These are phyloP conservation scores for Colletotrichum paranaense DNA, from an alignment of 2,329 filamentous ascomycete genomes.

Conservation along the genomic window DNA sequence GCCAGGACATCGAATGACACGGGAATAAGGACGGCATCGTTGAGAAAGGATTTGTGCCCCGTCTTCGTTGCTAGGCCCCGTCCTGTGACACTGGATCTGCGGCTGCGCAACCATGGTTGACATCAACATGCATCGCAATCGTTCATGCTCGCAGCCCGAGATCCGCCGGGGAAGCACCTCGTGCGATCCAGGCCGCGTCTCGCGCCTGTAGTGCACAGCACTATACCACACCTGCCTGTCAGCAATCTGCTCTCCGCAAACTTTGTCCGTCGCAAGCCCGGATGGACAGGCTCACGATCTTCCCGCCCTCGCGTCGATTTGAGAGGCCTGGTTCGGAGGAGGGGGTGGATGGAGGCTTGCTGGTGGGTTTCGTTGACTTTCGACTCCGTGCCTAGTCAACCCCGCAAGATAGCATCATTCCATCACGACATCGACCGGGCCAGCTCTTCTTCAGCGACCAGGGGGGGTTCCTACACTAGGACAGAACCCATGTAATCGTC, in stretches of 20 bases:
- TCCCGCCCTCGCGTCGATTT: conserved; percentile 35
- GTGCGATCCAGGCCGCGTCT: conserved; percentile 30
- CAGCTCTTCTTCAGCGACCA: conserved; percentile 33
- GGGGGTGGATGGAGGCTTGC: conserved; percentile 23
- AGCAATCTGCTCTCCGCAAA: conserved; percentile 33
- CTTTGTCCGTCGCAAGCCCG: conserved; percentile 32
- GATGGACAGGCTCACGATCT: conserved; percentile 31
- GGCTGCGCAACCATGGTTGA: conserved; percentile 23
- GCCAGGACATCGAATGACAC: not conserved
- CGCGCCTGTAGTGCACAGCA: conserved; percentile 30
- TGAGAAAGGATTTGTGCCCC: not conserved
- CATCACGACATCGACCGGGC: conserved; percentile 34
- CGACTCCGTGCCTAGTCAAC: conserved; percentile 23
- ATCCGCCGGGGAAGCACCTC: conserved; percentile 36
- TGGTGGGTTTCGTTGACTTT: not conserved
- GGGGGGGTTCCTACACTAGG: not conserved
- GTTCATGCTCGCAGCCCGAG: conserved; percentile 32
- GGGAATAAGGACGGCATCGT: not conserved
- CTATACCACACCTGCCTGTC: conserved; percentile 32
- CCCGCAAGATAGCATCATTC: conserved; percentile 32
- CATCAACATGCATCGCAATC: conserved; percentile 29
- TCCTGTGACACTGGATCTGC: conserved; percentile 7
- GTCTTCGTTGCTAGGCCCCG: not conserved
- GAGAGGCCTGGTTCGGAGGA: conserved; percentile 17
- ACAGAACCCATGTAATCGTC: conserved; percentile 3